Base-by-base conservation (phyloP, 148 eudicot species). In the Cornus controversa region DNA sequence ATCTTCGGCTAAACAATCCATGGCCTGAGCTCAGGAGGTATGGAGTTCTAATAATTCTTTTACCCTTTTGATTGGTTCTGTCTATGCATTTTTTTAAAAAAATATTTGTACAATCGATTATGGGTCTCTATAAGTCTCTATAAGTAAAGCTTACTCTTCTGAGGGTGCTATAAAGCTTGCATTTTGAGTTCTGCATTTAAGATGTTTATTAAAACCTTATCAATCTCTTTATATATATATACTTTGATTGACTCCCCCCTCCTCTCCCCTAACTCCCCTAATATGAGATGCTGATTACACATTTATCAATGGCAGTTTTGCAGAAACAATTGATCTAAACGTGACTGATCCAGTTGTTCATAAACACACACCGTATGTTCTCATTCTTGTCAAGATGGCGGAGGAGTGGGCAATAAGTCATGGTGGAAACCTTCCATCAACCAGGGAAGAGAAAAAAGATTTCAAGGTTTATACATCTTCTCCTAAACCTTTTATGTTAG, bases 1-100 rank as follows among this genome's bases (percentile, higher is more conserved):
- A 93, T 85, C 98, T 95, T 75, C 92, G 99, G 78, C 80, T 96
- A 74, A 91, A 96, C 86, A 91, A 85, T 76, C 98, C 99, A 70
- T 93, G 99, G 99, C 93, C 94, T 69, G 97, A 87, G 76, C 94
- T 96, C 34, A 87, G 82, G 82, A 87, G 94, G 99, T 96, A 72
- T 31, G 74, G 11, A 18, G 69, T 72, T 77, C 18, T 42, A 47
- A 66, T 31, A 28, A 57, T 27, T 15, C n/a, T 69, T 73, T 24
- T 47, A 31, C 4, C 76, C 31, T 4, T 53, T 28, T 26, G 72
- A 20, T 65, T 70, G 50, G 62, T 20, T 80, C 64, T 67, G 73
- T 81, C 77, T 76, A n/a, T 58, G 2, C 42, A 28, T 71, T 10
- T 70, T n/a, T n/a, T n/a, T n/a, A n/a, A n/a, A n/a, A n/a, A n/a